A percentile compares a stretch with the other conserved stretches of the same genome.
phyloP scores from a whole-genome alignment of 352 stramenopile species.

The Blastocystis sp. region DNA sequence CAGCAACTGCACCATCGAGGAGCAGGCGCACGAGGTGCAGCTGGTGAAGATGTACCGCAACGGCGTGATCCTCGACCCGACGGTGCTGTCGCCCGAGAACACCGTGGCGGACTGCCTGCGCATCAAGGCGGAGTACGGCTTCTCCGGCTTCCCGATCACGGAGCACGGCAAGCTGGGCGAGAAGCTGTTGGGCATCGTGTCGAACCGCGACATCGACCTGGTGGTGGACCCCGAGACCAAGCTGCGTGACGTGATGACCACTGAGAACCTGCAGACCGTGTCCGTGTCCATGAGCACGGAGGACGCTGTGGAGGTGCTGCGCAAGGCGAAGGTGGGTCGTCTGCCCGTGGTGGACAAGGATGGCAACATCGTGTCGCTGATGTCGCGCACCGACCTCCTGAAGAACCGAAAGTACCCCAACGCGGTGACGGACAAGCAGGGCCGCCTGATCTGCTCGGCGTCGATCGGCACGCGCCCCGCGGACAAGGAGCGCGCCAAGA shows the following conservation, averaged over 20 bases:
- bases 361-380: slow-evolving; percentile 94
- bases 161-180: slow-evolving; percentile 92
- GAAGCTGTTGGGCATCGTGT: slow-evolving; percentile 95
- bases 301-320: slow-evolving; percentile 80
- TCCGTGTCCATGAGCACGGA: slow-evolving; percentile 77
- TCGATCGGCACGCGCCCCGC: slow-evolving; percentile 94
- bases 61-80: slow-evolving; percentile 71
- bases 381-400: slow-evolving; percentile 93
- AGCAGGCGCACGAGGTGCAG: slow-evolving; percentile 88
- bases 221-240: slow-evolving; percentile 87
- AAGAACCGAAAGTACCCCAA: slow-evolving; percentile 95
- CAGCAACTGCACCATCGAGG: slow-evolving; percentile 97
- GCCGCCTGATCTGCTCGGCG: slow-evolving; percentile 87
- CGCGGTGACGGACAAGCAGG: slow-evolving; percentile 96
- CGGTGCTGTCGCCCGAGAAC: slow-evolving; percentile 73
- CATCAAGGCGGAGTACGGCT: slow-evolving; percentile 91
- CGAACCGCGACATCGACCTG: slow-evolving; percentile 97
- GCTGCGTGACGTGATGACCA: slow-evolving; percentile 83
- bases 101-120: slow-evolving; percentile 90
- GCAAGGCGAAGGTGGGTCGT: slow-evolving; percentile 97
- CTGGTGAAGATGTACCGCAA: slow-evolving; percentile 74
- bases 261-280: slow-evolving; percentile 70
- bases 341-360: slow-evolving; percentile 96
- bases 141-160: slow-evolving; percentile 98
- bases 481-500: slow-evolving; percentile 86